Evolutionary conservation across 2,329 filamentous ascomycete genomes (phyloP), one percentile per base, ranked within the genome.

Genomic region (Aspergillus puulaauensis): DNA sequence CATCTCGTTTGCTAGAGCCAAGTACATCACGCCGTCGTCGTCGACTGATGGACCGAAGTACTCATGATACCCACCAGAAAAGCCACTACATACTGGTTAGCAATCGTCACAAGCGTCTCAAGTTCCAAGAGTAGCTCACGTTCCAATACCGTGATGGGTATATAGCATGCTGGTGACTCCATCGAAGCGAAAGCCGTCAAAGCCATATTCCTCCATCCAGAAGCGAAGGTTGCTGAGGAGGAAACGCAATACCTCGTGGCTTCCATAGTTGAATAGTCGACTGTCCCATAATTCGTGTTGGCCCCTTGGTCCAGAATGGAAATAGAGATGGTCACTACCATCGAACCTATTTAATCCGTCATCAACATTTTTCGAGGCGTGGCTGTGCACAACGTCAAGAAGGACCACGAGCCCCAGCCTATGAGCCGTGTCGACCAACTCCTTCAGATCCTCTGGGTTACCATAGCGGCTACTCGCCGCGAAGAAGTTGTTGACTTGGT

Each of bases 111-210:
- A 37, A 3, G 41, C 24, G 2, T 24, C n/a, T 15, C 0, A 35
- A 33, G 31, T 33, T 6, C 19, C 8, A 21, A 15, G 15, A 31
- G 7, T n/a, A 37, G 82, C 90, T 83, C 80, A 95, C 87, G 93
- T 96, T 81, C 95, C 95, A 75, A 99, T 96, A 47, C 95, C 95
- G 72, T 99, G 95, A 72, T 99, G 95, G 15, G 81, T 79, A 75
- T 99, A 99, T 57, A 99, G 87, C 92, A 99, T 99, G 78, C 93
- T 97, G 1, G 95, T 99, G 52, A 99, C 95, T 64, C 95, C 95
- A 66, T 99, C 95, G 68, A 99, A 99, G 43, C 95, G 86, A 83
- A 98, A 99, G 23, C 95, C 95, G 71, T 99, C 95, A 71, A 99
- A 98, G 41, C 86, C 81, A 70, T 97, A 99, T 77, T 97, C 93